These are phyloP conservation scores for Kandelia obovata DNA, from an alignment of 345 rosid genomes.

Conservation along the genomic window DNA sequence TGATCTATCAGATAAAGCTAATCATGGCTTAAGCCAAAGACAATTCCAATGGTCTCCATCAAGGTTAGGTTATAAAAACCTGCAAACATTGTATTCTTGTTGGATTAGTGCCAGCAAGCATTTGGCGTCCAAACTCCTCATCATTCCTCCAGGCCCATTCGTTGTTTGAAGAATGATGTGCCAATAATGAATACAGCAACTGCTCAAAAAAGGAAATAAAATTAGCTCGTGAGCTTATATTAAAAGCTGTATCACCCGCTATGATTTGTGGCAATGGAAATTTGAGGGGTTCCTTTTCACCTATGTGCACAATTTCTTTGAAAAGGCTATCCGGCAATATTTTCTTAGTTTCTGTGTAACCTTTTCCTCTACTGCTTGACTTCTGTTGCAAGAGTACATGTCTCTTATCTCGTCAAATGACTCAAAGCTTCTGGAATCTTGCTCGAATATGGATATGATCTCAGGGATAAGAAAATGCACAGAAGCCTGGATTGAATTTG, in stretches of 20 bases:
- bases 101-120: slow-evolving; percentile 88
- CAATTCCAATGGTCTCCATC: not conserved
- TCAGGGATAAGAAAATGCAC: slow-evolving; percentile 40
- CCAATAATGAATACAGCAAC: not conserved
- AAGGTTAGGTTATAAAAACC: slow-evolving; percentile 25
- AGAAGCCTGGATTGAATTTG: slow-evolving; percentile 36
- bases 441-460: slow-evolving; percentile 29
- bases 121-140: slow-evolving; percentile 69
- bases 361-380: slow-evolving; percentile 15
- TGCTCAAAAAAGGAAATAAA: not conserved
- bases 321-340: slow-evolving; percentile 27
- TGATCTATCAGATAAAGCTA: too few relatives aligned
- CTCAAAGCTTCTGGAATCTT: slow-evolving; percentile 35
- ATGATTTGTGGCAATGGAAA: slow-evolving; percentile 52
- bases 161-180: slow-evolving; percentile 26
- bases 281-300: slow-evolving; percentile 22
- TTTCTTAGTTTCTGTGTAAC: slow-evolving; percentile 31
- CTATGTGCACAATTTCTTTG: slow-evolving; percentile 20
- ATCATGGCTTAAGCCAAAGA: too few relatives aligned
- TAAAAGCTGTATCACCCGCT: slow-evolving; percentile 34
- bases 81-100: slow-evolving; percentile 47
- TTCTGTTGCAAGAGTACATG: slow-evolving; percentile 36
- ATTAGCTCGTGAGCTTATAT: not conserved
- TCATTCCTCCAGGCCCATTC: slow-evolving; percentile 73
- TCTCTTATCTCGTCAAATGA: slow-evolving; percentile 48